phyloP scores from a whole-genome alignment of 83 land plant genomes.

The Picea abies region DNA sequence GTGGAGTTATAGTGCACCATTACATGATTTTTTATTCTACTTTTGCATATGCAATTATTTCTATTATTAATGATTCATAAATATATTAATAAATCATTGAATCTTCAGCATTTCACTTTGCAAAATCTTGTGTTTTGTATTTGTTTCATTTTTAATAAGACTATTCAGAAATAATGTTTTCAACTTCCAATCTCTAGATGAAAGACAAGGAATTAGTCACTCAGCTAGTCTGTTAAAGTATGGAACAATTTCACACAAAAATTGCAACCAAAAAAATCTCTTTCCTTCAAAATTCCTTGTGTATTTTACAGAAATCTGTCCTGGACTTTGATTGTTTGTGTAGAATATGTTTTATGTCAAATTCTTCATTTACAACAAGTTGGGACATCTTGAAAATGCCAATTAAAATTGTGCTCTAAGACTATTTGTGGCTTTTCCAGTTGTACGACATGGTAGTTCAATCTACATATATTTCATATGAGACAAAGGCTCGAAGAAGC shows the following conservation, averaged over 20 bases:
- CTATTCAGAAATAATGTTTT: neutral
- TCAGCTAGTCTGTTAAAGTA: neutral
- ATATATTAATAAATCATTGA: too few species aligned
- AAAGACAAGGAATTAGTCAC: neutral
- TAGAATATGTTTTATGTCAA: neutral
- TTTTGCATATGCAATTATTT: too few species aligned
- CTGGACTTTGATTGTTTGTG: too few species aligned
- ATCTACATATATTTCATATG: constrained; percentile 83
- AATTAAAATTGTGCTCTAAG: constrained; percentile 1
- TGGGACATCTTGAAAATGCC: neutral
- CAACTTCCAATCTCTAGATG: neutral
- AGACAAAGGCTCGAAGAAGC: constrained; percentile 82
- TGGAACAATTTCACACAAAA: neutral
- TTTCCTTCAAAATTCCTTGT: too few species aligned
- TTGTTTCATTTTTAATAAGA: neutral
- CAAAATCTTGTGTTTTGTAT: neutral
- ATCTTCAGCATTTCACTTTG: neutral
- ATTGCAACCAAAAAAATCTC: neutral
- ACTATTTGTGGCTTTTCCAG: constrained; percentile 34
- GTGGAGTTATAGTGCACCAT: too few species aligned
- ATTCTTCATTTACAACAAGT: neutral
- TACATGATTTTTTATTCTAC: too few species aligned
- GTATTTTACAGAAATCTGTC: neutral
- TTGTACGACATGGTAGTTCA: constrained; percentile 67
- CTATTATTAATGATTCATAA: too few species aligned